Base-by-base conservation (phyloP, 306 rosid genomes). In the Luffa aegyptiaca region DNA sequence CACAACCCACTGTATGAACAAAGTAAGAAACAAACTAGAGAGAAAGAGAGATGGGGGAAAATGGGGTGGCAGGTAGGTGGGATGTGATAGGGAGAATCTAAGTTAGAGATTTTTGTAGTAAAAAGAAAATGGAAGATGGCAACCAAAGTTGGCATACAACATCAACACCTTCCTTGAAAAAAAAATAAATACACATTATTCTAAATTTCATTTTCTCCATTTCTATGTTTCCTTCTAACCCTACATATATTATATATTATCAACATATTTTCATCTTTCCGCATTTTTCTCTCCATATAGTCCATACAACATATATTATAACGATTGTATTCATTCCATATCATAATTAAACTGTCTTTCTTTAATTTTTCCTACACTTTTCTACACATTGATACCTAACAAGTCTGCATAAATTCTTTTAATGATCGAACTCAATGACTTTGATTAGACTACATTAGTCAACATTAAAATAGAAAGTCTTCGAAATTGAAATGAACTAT, bases 71-170 rank as follows among this genome's bases (percentile, higher is more conserved):
- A 71, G 13, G 51, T 71, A n/a, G 76, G 77, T 71, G 57, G 20
- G 77, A 71, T 31, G 77, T 71, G 77, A 71, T 46, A 41, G 56
- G 17, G 26, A 46, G 57, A 71, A 71, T 71, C 77, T 46, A 21
- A 71, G 57, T 45, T n/a, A 46, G 39, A 71, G 76, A 71, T 46
- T 71, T 21, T 71, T 71, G 56, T 71, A 45, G 76, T 71, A 14
- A 71, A 69, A 71, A 5, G 55, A 42, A 20, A 69, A 45, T 11
- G 56, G 39, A 56, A 70, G 36, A 18, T 68, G 35, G 35, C 17
- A 17, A 42, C 73, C 31, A 16, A 64, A 18, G 48, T 41, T 68
- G 52, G 36, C 55, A 18, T 70, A 42, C 75, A 71, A 71, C 76
- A 71, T 71, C 76, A 71, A 71, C 39, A 45, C 57, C 10, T 42